These are phyloP conservation scores for Apiospora marii DNA, from an alignment of 2,329 filamentous ascomycete genomes.

Conservation along the genomic window DNA sequence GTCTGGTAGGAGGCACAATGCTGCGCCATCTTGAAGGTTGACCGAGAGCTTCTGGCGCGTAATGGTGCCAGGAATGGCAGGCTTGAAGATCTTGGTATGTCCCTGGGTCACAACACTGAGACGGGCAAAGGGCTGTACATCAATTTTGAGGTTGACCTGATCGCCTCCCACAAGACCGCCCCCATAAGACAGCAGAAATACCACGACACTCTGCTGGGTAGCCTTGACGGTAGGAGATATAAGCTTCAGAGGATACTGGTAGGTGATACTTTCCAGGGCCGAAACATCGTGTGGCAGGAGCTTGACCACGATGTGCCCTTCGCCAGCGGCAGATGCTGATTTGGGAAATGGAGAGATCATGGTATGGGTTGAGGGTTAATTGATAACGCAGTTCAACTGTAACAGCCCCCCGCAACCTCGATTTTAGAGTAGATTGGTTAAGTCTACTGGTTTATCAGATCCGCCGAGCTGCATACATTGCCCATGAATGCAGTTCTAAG, in stretches of 20 bases:
- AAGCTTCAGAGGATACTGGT: slow-evolving; percentile 94
- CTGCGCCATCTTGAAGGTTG: slow-evolving; percentile 57
- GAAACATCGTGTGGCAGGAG: slow-evolving; percentile 76
- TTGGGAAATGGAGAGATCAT: slow-evolving; percentile 78
- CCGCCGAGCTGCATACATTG: neutral
- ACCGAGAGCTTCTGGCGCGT: slow-evolving; percentile 66
- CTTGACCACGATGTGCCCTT: slow-evolving; percentile 78
- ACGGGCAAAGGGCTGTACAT: slow-evolving; percentile 68
- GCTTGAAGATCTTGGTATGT: slow-evolving; percentile 96
- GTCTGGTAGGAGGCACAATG: slow-evolving; percentile 79
- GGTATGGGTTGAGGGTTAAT: slow-evolving; percentile 1
- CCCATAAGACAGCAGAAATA: slow-evolving; percentile 93
- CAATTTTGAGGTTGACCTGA: slow-evolving; percentile 75
- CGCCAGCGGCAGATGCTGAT: slow-evolving; percentile 76
- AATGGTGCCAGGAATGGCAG: slow-evolving; percentile 60
- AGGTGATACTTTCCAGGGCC: slow-evolving; percentile 77
- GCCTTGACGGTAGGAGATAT: slow-evolving; percentile 78
- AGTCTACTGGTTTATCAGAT: neutral
- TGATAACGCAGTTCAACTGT: neutral
- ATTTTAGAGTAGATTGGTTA: too few relatives aligned
- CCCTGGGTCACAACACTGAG: slow-evolving; percentile 76
- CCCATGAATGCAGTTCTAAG: neutral
- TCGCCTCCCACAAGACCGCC: slow-evolving; percentile 93
- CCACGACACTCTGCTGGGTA: slow-evolving; percentile 72
- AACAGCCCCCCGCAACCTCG: neutral